Percentiles rank a stretch among this genome's conserved stretches.
These are phyloP conservation scores for Ogataea ganodermae DNA, from an alignment of 805 yeast species.

Conservation along the genomic window DNA sequence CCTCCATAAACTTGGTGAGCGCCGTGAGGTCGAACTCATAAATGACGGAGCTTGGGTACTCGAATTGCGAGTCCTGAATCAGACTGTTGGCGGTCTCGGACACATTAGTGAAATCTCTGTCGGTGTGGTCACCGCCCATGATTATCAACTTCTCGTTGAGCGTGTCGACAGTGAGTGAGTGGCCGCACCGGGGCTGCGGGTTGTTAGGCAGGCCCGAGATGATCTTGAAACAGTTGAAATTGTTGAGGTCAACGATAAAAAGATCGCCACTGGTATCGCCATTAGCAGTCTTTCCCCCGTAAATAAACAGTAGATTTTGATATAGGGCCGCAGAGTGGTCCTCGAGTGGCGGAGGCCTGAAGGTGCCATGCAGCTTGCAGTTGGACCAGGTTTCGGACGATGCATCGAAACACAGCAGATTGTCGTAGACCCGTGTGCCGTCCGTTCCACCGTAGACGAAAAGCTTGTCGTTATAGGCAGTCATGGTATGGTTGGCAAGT, in stretches of 20 bases:
- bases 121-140: constrained; percentile 90
- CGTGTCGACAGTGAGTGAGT: constrained; percentile 73
- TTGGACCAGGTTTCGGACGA: constrained; percentile 66
- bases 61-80: constrained; percentile 35
- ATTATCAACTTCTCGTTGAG: constrained; percentile 69
- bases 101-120: constrained; percentile 44
- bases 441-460: constrained; percentile 91
- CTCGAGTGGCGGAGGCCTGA: constrained; percentile 77
- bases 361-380: constrained; percentile 63
- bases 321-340: constrained; percentile 87
- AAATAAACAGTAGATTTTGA: constrained; percentile 75
- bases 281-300: constrained; percentile 83
- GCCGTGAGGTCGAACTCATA: constrained; percentile 37
- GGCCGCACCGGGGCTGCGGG: constrained; percentile 91
- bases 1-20: constrained; percentile 32
- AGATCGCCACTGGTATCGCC: constrained; percentile 70
- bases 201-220: constrained; percentile 46
- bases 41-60: constrained; percentile 35
- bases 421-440: constrained; percentile 66
- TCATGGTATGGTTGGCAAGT: constrained; percentile 88
- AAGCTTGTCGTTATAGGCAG: constrained; percentile 71
- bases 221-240: constrained; percentile 65
- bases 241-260: constrained; percentile 72
- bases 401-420: constrained; percentile 82
- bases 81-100: constrained; percentile 22